phyloP scores from a whole-genome alignment of 1,284 basidiomycete species.

The Pterulicium gracile region DNA sequence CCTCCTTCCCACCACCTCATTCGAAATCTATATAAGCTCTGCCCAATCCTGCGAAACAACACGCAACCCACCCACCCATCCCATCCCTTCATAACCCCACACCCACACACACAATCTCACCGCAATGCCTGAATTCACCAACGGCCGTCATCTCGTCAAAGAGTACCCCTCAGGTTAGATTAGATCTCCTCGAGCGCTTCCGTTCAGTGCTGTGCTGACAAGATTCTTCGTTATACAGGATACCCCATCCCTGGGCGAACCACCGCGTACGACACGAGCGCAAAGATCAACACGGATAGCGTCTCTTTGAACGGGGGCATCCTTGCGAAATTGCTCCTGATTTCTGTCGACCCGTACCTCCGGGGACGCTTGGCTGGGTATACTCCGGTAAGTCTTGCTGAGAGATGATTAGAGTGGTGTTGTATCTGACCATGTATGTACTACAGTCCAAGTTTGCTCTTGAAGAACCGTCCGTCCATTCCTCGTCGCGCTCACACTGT shows the following conservation, averaged over 20 bases:
- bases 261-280: conserved; percentile 33
- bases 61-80: too few species aligned
- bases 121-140: not conserved
- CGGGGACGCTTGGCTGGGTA: conserved; percentile 26
- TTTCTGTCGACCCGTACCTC: conserved; percentile 42
- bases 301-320: conserved; percentile 39
- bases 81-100: too few species aligned
- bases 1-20: too few species aligned
- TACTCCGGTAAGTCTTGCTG: not conserved
- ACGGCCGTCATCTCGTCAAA: not conserved
- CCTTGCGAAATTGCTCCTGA: conserved; percentile 34
- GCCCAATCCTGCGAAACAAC: too few species aligned
- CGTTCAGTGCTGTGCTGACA: not conserved
- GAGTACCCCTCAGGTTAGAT: not conserved
- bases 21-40: too few species aligned
- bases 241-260: conserved; percentile 38
- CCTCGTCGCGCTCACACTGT: not conserved
- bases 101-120: too few species aligned
- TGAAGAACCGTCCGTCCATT: conserved; percentile 28
- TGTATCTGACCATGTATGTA: conserved; percentile 11
- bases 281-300: conserved; percentile 38
- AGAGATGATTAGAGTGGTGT: conserved; percentile 14
- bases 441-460: conserved; percentile 19
- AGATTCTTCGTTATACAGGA: conserved; percentile 16
- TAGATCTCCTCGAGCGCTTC: not conserved